Conservation (phyloP, 1,284 basidiomycete species). For the Tilletia indica region DNA sequence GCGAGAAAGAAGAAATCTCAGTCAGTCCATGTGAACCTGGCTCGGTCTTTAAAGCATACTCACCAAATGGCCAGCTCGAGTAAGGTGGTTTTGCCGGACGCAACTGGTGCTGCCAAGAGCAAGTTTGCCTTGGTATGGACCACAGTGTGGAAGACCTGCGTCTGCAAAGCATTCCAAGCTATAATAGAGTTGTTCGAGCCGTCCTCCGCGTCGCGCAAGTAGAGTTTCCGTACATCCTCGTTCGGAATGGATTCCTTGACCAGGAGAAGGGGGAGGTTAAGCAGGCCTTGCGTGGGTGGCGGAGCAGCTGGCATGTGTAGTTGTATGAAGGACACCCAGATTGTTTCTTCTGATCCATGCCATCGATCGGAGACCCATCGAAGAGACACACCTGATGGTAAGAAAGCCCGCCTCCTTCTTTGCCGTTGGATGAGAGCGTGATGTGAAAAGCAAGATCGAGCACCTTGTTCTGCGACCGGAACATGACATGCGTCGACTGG, state of each 20-base stretch:
- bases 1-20: not conserved
- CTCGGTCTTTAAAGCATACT: slow-evolving; percentile 24
- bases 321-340: slow-evolving; percentile 67
- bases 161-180: slow-evolving; percentile 74
- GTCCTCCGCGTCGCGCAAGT: slow-evolving; percentile 5
- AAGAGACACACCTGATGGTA: slow-evolving; percentile 55
- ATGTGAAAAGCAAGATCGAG: slow-evolving; percentile 75
- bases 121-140: slow-evolving; percentile 71
- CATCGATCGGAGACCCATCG: slow-evolving; percentile 86
- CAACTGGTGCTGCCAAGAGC: slow-evolving; percentile 77
- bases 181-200: not conserved
- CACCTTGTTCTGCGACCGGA: slow-evolving; percentile 67
- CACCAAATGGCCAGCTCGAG: slow-evolving; percentile 73
- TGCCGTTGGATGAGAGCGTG: slow-evolving; percentile 58
- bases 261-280: slow-evolving; percentile 79
- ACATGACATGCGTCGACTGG: slow-evolving; percentile 65
- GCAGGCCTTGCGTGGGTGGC: slow-evolving; percentile 66
- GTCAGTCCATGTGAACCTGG: not conserved
- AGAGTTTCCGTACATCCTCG: slow-evolving; percentile 42
- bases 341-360: slow-evolving; percentile 83
- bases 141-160: slow-evolving; percentile 82
- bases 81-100: slow-evolving; percentile 77
- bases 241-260: slow-evolving; percentile 50
- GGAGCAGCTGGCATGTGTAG: slow-evolving; percentile 75
- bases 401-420: not conserved